Percentiles rank a stretch among this genome's conserved stretches.
phyloP scores from a whole-genome alignment of 345 rosid genomes.

The Lepidium didymum region DNA sequence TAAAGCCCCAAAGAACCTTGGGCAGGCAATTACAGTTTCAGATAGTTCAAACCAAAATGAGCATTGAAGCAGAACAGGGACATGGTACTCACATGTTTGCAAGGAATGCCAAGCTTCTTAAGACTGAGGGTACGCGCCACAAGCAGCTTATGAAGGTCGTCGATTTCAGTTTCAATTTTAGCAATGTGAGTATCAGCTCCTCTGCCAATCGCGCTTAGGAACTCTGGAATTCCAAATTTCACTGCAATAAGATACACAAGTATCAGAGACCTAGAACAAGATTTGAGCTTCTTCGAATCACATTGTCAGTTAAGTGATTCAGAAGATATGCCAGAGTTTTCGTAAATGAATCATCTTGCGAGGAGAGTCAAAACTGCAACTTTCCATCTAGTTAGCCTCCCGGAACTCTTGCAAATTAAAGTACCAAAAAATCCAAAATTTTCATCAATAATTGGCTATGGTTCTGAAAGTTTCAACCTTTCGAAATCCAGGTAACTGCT shows the following conservation, averaged over 20 bases:
- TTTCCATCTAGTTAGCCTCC: too few species aligned
- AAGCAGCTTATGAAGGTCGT: constrained; percentile 64
- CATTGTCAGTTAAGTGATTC: background rate
- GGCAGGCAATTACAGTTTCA: background rate
- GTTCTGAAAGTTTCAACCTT: background rate
- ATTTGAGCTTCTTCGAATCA: background rate
- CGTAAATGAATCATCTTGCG: background rate
- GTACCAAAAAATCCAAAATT: background rate
- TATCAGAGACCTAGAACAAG: background rate
- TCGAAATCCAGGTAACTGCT: background rate
- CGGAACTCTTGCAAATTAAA: too few species aligned
- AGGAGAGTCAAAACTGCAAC: too few species aligned
- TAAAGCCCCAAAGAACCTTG: background rate
- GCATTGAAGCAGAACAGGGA: background rate
- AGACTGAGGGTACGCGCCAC: constrained; percentile 67
- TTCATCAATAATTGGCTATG: background rate
- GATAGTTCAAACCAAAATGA: background rate
- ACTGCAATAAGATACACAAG: constrained; percentile 37
- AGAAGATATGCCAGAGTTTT: background rate
- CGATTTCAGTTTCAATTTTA: constrained; percentile 78
- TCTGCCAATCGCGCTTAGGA: constrained; percentile 62
- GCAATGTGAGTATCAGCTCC: constrained; percentile 71
- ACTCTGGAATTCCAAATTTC: constrained; percentile 84
- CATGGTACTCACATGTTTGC: constrained; percentile 62
- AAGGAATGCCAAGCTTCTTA: constrained; percentile 76